A percentile compares a stretch with the other conserved stretches of the same genome.
Evolutionary conservation across 2,329 filamentous ascomycete species (phyloP).

Genomic region (Ophiocordyceps unilateralis): DNA sequence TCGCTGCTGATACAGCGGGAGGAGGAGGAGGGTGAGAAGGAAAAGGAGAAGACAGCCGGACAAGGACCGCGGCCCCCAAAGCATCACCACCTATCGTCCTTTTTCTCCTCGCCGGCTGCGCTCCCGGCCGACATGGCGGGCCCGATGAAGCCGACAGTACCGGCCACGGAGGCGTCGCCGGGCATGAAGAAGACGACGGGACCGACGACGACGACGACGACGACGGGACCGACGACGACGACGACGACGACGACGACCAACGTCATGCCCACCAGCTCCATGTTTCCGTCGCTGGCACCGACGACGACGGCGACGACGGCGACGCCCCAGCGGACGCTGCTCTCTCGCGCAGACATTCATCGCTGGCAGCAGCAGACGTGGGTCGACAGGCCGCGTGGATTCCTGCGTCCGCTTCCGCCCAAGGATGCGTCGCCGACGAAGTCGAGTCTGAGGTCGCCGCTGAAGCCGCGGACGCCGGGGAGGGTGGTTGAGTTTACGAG

Average conservation of each 20-base stretch:
- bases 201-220: too few relatives aligned
- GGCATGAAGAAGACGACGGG: too few relatives aligned
- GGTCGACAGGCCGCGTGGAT: constrained; percentile 7
- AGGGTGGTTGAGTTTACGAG: constrained; percentile 40
- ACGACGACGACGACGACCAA: constrained; percentile 14
- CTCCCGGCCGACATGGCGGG: too few relatives aligned
- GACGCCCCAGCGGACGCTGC: constrained; percentile 23
- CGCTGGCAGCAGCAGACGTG: constrained; percentile 24
- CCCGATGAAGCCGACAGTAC: too few relatives aligned
- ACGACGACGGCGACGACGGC: constrained; percentile 6
- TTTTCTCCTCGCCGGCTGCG: constrained; percentile 38
- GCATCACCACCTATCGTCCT: constrained; percentile 31
- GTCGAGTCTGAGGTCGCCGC: constrained; percentile 37
- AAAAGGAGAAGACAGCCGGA: neutral
- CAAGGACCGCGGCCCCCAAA: neutral
- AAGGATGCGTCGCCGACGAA: constrained; percentile 37
- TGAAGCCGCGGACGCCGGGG: constrained; percentile 40
- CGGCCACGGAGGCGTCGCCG: too few relatives aligned
- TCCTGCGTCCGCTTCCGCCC: constrained; percentile 31
- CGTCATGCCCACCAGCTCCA: constrained; percentile 17
- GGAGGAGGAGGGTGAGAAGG: too few relatives aligned
- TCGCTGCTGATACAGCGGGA: constrained; percentile 20
- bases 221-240: too few relatives aligned
- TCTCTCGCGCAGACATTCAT: constrained; percentile 22
- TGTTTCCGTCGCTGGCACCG: constrained; percentile 20